Evolutionary conservation across 2,329 filamentous ascomycete species (phyloP), one percentile per base, ranked within the genome.

Genomic region (Neopestalotiopsis rosae): DNA sequence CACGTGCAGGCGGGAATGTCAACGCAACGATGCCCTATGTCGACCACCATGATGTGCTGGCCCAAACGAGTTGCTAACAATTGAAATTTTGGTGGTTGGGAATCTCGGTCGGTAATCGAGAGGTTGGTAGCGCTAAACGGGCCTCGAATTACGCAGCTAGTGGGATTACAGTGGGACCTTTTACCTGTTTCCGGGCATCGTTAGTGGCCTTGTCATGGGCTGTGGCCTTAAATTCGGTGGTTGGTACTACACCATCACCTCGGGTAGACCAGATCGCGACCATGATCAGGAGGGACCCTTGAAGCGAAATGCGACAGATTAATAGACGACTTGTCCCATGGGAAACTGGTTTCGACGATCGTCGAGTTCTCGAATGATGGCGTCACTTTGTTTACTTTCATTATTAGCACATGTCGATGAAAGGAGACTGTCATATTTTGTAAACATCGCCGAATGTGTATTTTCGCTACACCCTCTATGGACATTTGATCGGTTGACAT

Each of bases 61-160:
- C 42, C 24, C 17, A 9, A n/a, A 52, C n/a, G 40, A 20, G 13
- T 49, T 65, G 62, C 20, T 10, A 38, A 10, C 10, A 28, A 20
- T 58, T 28, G 24, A 45, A 66, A 66, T 66, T n/a, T 34, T 20
- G 49, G 63, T 32, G 63, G 63, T 66, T 66, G 63, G 63, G 42
- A 38, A n/a, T 57, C 20, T n/a, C 42, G 24, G 49, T 20, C 30
- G 49, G 32, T 56, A 13, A 45, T 28, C 1, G 30, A 17, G 42
- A 64, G 61, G 61, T 49, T 64, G 61, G 61, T 52, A 28, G 61
- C 61, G 40, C 40, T 38, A 38, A 30, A 62, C 34, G 59, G 59
- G 59, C 59, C 59, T 24, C 24, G n/a, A 34, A 34, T 42, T 62
- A 30, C 34, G 59, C 59, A 62, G 59, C 59, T 34, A 38, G 34